phyloP scores from a whole-genome alignment of 1,284 basidiomycete species.

The Malassezia cuniculi region DNA sequence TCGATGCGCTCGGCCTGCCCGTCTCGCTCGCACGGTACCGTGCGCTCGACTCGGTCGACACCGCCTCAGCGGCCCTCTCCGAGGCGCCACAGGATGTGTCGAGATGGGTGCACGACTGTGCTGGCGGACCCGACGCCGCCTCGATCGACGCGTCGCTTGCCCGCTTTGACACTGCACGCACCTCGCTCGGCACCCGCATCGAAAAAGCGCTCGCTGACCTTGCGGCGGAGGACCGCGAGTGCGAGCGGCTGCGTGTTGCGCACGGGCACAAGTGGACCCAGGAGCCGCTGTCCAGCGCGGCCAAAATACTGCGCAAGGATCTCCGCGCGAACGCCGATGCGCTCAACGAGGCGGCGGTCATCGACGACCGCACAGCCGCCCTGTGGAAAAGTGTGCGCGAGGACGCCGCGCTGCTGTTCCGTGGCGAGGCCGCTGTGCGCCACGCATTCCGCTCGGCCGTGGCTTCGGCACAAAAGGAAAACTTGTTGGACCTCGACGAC shows the following conservation, averaged over 20 bases:
- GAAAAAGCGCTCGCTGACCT: constrained; percentile 21
- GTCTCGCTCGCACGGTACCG: constrained; percentile 63
- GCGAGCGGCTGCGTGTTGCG: constrained; percentile 52
- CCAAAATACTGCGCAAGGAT: constrained; percentile 58
- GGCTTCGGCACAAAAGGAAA: background rate
- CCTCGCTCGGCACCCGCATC: constrained; percentile 8
- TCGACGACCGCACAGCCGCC: constrained; percentile 62
- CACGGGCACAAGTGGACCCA: constrained; percentile 82
- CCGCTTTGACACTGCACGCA: constrained; percentile 2
- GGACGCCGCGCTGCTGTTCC: constrained; percentile 58
- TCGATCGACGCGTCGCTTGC: constrained; percentile 18
- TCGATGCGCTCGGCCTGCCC: constrained; percentile 73
- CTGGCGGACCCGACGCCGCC: background rate
- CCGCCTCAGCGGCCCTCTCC: constrained; percentile 45
- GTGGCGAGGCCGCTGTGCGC: constrained; percentile 53
- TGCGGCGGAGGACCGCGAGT: constrained; percentile 45
- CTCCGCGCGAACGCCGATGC: constrained; percentile 65
- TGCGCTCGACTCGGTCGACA: constrained; percentile 52
- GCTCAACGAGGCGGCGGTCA: constrained; percentile 62
- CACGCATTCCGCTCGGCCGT: constrained; percentile 55
- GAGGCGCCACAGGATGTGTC: too few relatives aligned
- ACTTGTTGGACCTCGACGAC: constrained; percentile 14
- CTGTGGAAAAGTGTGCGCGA: constrained; percentile 63
- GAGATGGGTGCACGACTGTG: constrained; percentile 52
- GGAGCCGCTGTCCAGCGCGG: constrained; percentile 54